phyloP scores from a whole-genome alignment of 345 rosid genomes.

The Triadica sebifera region DNA sequence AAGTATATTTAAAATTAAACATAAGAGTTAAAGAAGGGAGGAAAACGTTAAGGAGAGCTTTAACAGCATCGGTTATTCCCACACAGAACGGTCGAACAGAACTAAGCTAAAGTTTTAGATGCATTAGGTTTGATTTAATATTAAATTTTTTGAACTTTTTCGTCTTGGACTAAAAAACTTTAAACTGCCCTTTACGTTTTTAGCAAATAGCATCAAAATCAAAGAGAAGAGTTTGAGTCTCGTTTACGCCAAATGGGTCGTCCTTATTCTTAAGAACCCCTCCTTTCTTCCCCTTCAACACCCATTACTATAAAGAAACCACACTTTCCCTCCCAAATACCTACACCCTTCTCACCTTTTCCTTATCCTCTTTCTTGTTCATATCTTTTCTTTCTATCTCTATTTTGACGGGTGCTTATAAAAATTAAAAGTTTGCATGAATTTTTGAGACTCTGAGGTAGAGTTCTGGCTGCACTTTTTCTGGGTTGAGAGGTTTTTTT shows the following conservation, averaged over 20 bases:
- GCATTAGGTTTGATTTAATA: slow-evolving; percentile 23
- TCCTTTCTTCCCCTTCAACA: slow-evolving; percentile 4
- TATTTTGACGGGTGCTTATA: slow-evolving; percentile 1
- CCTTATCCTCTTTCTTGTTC: background rate
- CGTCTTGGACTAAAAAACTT: slow-evolving; percentile 1
- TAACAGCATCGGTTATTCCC: slow-evolving; percentile 37
- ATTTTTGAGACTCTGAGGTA: background rate
- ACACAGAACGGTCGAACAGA: slow-evolving; percentile 11
- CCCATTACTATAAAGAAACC: slow-evolving; percentile 44
- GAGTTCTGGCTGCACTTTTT: slow-evolving; percentile 1
- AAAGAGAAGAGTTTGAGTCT: slow-evolving; percentile 51
- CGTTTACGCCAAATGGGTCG: slow-evolving; percentile 61
- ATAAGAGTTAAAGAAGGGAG: no score
- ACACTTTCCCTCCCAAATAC: slow-evolving; percentile 30
- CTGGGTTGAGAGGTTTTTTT: background rate
- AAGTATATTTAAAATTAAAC: no score
- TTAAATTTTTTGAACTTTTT: slow-evolving; percentile 20
- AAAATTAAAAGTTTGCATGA: background rate
- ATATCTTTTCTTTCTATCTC: background rate
- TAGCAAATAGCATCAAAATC: slow-evolving; percentile 30
- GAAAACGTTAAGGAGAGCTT: slow-evolving; percentile 12
- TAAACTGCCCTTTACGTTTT: background rate
- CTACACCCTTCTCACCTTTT: background rate
- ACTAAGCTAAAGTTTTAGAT: slow-evolving; percentile 11
- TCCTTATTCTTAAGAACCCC: slow-evolving; percentile 24